A percentile compares a stretch with the other conserved stretches of the same genome.
Evolutionary conservation across 176 grass and related monocot species (phyloP).

Genomic region (Bolboschoenus planiculmis): DNA sequence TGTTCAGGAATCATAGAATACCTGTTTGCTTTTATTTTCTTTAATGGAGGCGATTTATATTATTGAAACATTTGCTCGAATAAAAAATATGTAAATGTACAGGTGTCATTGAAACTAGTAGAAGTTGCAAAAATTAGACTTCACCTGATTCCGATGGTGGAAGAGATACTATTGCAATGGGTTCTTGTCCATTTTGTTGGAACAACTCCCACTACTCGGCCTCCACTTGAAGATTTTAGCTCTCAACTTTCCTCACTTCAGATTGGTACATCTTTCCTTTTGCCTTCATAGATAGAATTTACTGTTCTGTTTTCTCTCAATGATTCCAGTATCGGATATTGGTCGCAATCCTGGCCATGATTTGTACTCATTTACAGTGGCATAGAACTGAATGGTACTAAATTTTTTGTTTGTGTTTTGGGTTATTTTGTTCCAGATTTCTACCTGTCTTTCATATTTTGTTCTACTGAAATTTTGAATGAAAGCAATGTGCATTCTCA

Average conservation of each 20-base stretch:
- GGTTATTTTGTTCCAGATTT: neutral
- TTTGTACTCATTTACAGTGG: neutral
- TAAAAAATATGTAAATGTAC: slow-evolving; percentile 30
- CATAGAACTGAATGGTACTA: neutral
- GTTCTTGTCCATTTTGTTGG: slow-evolving; percentile 75
- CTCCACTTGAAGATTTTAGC: slow-evolving; percentile 72
- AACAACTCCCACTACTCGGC: slow-evolving; percentile 55
- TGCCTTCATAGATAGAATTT: neutral
- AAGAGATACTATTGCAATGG: slow-evolving; percentile 73
- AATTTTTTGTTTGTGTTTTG: neutral
- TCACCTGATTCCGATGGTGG: slow-evolving; percentile 60
- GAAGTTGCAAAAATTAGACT: slow-evolving; percentile 71
- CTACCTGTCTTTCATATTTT: neutral
- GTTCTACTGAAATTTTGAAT: neutral
- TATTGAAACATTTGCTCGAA: slow-evolving; percentile 4
- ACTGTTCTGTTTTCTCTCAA: neutral
- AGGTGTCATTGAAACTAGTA: slow-evolving; percentile 66
- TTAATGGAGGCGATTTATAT: neutral
- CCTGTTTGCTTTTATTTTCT: slow-evolving; percentile 12
- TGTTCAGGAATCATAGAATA: slow-evolving; percentile 16
- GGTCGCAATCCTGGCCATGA: neutral
- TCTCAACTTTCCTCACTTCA: slow-evolving; percentile 85
- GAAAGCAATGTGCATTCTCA: neutral
- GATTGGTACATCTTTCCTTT: slow-evolving; percentile 51
- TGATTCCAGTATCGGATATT: neutral